These are phyloP conservation scores for Cymbopogon flexuosus DNA, from an alignment of 202 grass and related monocot species.

Conservation along the genomic window DNA sequence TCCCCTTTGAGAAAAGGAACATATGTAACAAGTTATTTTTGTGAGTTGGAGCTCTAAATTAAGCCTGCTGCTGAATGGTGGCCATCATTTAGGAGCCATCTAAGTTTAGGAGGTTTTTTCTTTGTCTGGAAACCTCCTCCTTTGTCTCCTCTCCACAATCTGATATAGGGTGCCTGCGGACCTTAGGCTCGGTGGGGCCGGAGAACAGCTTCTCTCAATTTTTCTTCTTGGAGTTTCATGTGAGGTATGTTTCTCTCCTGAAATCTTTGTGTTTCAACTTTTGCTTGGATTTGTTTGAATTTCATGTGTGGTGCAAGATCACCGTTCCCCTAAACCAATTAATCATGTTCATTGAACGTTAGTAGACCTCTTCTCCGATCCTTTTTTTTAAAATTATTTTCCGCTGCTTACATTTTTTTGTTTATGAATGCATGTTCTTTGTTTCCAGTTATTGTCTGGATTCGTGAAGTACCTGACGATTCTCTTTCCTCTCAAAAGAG, in stretches of 20 bases:
- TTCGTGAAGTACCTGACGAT: conserved; percentile 4
- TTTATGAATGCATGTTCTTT: conserved; percentile 20
- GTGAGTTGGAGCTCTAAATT: conserved; percentile 32
- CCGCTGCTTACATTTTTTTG: not conserved
- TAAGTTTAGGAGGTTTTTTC: conserved; percentile 42
- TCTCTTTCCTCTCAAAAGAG: not conserved
- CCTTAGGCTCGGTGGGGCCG: conserved; percentile 38
- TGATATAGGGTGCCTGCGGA: conserved; percentile 36
- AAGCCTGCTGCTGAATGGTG: conserved; percentile 33
- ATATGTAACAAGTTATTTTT: not conserved
- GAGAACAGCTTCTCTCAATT: conserved; percentile 33
- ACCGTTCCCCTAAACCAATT: not conserved
- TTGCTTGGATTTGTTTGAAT: conserved; percentile 22
- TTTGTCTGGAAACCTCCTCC: conserved; percentile 29
- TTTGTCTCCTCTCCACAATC: conserved; percentile 47
- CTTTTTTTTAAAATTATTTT: not conserved
- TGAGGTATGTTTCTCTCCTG: conserved; percentile 34
- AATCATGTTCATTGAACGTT: not conserved
- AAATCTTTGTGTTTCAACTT: conserved; percentile 8
- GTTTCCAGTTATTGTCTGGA: not conserved
- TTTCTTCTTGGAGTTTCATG: conserved; percentile 49
- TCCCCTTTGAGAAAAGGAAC: not conserved
- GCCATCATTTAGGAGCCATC: conserved; percentile 15
- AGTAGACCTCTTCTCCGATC: not conserved
- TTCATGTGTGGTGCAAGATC: not conserved